Evolutionary conservation across 1,284 basidiomycete genomes (phyloP), one percentile per base, ranked within the genome.

Genomic region (Chondrostereum purpureum): DNA sequence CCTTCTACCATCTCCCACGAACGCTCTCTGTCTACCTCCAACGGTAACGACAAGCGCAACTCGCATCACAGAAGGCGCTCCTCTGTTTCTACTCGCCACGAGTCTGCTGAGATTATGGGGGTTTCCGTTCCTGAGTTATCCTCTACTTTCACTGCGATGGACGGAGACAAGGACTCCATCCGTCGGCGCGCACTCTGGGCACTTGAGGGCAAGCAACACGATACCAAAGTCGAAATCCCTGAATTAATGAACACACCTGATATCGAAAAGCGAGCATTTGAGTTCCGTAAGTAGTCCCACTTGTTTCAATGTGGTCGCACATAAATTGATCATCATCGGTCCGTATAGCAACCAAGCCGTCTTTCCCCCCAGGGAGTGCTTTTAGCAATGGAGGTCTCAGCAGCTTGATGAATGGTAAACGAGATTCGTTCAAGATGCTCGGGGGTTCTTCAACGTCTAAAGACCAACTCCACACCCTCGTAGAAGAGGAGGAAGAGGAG

Each of bases 61-160:
- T 89, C 86, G 0, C 86, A 89, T 55, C 87, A 90, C 55, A 76
- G 77, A 21, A 82, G 87, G 42, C 77, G 80, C 37, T 90, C 88
- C 2, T 89, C 87, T n/a, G 84, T 90, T 19, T 89, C 87, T 3
- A 90, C 88, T 24, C 80, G 87, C 50, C 76, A 72, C 50, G 87
- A 90, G 63, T 89, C 86, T 11, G 85, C 84, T 5, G 87, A 90
- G 54, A 69, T 90, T 57, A 90, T 90, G 87, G 87, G 87, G 36
- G 72, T 87, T 11, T 64, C 81, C 22, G 64, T 87, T 35, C 78
- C 82, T 10, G 75, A 80, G 48, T 68, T 83, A 16, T 63, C 67
- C 39, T 72, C 75, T 0, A 79, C 84, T 13, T 78, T 82, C 54
- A 82, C 80, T 57, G 62, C 82, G 59, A 83, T 77, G 53, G 56